phyloP scores from a whole-genome alignment of 768 basidiomycete genomes.

The Lactifluus hygrophoroides region DNA sequence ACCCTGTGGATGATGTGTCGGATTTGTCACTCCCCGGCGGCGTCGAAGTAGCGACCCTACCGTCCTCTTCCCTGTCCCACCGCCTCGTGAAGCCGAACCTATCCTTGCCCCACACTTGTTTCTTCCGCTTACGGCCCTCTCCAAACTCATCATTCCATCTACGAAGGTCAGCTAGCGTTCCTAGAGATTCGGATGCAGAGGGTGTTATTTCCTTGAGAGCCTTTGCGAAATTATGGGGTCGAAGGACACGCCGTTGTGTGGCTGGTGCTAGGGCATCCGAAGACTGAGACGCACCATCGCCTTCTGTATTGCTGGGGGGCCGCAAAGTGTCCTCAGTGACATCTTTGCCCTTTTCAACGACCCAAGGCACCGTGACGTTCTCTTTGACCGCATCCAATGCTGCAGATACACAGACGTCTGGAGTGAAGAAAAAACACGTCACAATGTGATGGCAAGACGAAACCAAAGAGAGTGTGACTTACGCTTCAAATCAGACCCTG shows the following conservation, averaged over 20 bases:
- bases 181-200: slow-evolving; percentile 75
- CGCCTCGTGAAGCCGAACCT: slow-evolving; percentile 75
- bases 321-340: not conserved
- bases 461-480: slow-evolving; percentile 26
- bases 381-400: slow-evolving; percentile 91
- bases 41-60: slow-evolving; percentile 31
- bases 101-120: slow-evolving; percentile 80
- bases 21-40: slow-evolving; percentile 15
- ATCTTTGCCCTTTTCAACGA: slow-evolving; percentile 11
- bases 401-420: slow-evolving; percentile 89
- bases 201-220: slow-evolving; percentile 88
- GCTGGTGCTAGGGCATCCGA: not conserved
- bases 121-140: slow-evolving; percentile 62
- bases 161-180: slow-evolving; percentile 63
- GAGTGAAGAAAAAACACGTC: not conserved
- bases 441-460: not conserved
- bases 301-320: not conserved
- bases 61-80: slow-evolving; percentile 33
- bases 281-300: not conserved
- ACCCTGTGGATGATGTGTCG: slow-evolving; percentile 4
- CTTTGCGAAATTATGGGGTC: slow-evolving; percentile 63
- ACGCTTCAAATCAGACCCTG: slow-evolving; percentile 95
- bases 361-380: slow-evolving; percentile 73
- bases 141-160: slow-evolving; percentile 96
- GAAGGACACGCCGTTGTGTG: slow-evolving; percentile 33